A percentile compares a stretch with the other conserved stretches of the same genome.
Conservation (phyloP, 805 yeast species). For the Sugiyamaella lignohabitans region DNA sequence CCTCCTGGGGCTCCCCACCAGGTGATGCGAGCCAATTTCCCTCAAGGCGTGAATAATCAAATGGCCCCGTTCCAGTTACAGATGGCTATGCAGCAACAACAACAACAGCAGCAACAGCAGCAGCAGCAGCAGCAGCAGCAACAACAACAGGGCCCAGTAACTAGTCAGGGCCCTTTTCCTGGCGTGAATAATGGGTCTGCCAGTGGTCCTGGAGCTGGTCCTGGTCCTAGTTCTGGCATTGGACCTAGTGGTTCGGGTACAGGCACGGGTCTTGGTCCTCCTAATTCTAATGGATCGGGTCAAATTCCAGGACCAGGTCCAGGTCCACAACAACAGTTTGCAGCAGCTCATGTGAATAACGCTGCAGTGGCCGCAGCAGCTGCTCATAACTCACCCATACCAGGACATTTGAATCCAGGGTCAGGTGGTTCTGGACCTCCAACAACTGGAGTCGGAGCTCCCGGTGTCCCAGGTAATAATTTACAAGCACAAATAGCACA, state of each 20-base stretch:
- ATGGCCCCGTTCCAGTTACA: constrained; percentile 13
- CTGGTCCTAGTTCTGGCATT: constrained; percentile 2
- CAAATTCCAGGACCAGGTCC: constrained; percentile 1
- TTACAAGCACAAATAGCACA: background rate
- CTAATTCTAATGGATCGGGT: too few species aligned
- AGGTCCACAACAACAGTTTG: constrained; percentile 1
- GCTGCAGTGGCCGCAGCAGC: background rate
- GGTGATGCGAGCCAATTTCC: constrained; percentile 5
- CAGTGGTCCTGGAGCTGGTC: constrained; percentile 2
- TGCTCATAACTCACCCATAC: constrained; percentile 7
- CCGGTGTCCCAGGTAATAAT: background rate
- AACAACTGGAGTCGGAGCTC: background rate
- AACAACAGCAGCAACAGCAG: constrained; percentile 9
- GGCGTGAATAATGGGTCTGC: background rate
- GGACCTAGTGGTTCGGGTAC: too few species aligned
- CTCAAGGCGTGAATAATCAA: constrained; percentile 6
- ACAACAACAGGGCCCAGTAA: too few species aligned
- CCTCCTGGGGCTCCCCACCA: constrained; percentile 8
- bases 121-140: too few species aligned
- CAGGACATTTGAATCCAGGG: constrained; percentile 6
- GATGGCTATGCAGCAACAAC: constrained; percentile 8
- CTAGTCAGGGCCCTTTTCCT: too few species aligned
- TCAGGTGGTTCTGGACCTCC: background rate
- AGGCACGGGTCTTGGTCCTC: too few species aligned
- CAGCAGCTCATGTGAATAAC: background rate